Base-by-base conservation (phyloP, 2,329 filamentous ascomycete species). In the Diaporthe vexans region DNA sequence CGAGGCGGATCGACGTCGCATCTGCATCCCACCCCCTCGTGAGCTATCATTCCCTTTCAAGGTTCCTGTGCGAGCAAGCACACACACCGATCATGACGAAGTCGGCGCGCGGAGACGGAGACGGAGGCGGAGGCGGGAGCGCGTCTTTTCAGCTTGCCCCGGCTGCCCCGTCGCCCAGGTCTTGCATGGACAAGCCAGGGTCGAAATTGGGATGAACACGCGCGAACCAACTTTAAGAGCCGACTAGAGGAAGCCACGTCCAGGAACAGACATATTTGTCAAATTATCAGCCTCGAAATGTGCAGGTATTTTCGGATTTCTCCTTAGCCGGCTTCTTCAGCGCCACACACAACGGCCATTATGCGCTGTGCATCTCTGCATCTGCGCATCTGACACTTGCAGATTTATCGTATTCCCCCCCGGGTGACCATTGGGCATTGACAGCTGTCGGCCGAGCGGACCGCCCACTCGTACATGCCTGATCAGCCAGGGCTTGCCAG, bases 201-300 rank as follows among this genome's bases (percentile, higher is more conserved):
- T 67, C 46, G 63, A 67, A 67, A 52, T 67, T 67, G 63, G 63
- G 63, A 67, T 67, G 63, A 67, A 67, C 63, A 67, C 15, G 46
- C 63, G 48, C 46, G 46, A 67, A 19, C 26, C 63, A 24, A 17
- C 29, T 33, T 37, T 52, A 26, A 48, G n/a, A 37, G 46, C 46
- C 63, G 33, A 21, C 63, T 52, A 52, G 63, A 51, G 13, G 17
- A 67, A 52, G 63, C 63, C 63, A 67, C 63, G 13, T 52, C 63
- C 63, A 67, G 46, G 63, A 67, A 67, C 63, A 67, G 63, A 37
- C 46, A 52, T 35, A 40, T 67, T 67, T 24, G 21, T 67, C 46
- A 52, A 37, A 19, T 35, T n/a, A 33, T n/a, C 26, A 65, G 40
- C 59, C 59, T 65, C 19, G 40, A 48, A 43, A 19, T 13, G 35